phyloP scores from a whole-genome alignment of 495 filamentous ascomycete species.

The Lepraria neglecta region DNA sequence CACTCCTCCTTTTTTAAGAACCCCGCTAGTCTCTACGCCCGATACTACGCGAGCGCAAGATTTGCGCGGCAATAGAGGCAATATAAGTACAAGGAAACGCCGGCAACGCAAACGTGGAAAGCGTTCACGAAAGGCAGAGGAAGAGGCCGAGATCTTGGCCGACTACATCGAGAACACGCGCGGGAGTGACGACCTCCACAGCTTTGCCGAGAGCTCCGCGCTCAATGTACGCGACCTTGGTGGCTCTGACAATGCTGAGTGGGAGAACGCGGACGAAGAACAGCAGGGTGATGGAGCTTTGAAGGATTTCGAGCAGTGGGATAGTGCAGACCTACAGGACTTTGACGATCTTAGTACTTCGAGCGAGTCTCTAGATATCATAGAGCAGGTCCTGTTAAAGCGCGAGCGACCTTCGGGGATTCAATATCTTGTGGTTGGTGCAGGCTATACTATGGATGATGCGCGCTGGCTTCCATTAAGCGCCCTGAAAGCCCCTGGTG shows the following conservation, averaged over 20 bases:
- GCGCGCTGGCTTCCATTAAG: constrained; percentile 43
- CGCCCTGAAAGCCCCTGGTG: constrained; percentile 27
- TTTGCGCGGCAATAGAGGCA: not conserved
- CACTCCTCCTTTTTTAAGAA: not conserved
- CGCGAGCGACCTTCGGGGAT: constrained; percentile 38
- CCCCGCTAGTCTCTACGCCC: not conserved
- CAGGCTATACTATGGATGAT: constrained; percentile 39
- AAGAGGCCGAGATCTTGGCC: constrained; percentile 53
- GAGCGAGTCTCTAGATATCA: constrained; percentile 31
- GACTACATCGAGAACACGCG: constrained; percentile 76
- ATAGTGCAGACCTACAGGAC: constrained; percentile 36
- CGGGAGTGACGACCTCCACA: constrained; percentile 12
- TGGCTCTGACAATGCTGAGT: constrained; percentile 23
- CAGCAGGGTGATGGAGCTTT: not conserved
- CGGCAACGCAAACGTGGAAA: constrained; percentile 16
- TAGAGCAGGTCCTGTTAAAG: constrained; percentile 39
- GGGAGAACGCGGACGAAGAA: constrained; percentile 17
- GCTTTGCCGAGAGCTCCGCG: not conserved
- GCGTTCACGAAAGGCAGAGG: constrained; percentile 18
- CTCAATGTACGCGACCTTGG: constrained; percentile 13
- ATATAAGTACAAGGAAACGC: not conserved
- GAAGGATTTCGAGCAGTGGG: constrained; percentile 32
- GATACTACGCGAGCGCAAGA: not conserved
- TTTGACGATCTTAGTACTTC: constrained; percentile 45
- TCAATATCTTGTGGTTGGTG: constrained; percentile 48